Conservation (phyloP, 495 filamentous ascomycete genomes). For the Tuber calosporum region DNA sequence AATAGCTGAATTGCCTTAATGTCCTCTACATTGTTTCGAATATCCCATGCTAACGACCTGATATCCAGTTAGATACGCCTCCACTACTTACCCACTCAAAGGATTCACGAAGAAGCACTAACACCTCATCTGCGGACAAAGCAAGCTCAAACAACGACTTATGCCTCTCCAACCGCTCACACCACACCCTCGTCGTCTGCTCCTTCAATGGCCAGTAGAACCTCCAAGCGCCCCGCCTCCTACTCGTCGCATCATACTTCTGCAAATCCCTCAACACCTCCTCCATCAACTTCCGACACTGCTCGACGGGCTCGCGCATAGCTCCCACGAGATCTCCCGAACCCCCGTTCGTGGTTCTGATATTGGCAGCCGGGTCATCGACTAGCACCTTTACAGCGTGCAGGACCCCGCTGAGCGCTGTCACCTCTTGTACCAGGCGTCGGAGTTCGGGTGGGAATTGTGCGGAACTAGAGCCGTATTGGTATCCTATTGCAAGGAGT, state of each 20-base stretch:
- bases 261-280: neutral
- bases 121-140: constrained; percentile 17
- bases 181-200: constrained; percentile 7
- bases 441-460: constrained; percentile 7
- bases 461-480: constrained; percentile 9
- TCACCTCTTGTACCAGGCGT: constrained; percentile 8
- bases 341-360: too few species aligned
- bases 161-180: constrained; percentile 13
- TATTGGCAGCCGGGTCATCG: neutral
- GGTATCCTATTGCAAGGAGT: constrained; percentile 9
- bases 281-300: constrained; percentile 5
- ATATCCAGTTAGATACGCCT: neutral
- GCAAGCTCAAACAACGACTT: constrained; percentile 23
- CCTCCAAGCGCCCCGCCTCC: neutral
- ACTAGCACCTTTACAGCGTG: neutral
- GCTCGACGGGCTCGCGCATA: constrained; percentile 6
- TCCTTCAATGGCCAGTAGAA: constrained; percentile 15
- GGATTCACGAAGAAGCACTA: neutral
- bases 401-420: constrained; percentile 12
- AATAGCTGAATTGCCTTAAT: constrained; percentile 1
- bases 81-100: neutral
- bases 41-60: constrained; percentile 12
- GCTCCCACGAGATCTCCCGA: neutral
- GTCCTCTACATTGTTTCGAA: constrained; percentile 9
- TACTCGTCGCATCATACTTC: constrained; percentile 3